Percentiles rank a stretch among this genome's conserved stretches.
These are phyloP conservation scores for Neospora caninum DNA, from an alignment of 169 alveolate species.

Conservation along the genomic window DNA sequence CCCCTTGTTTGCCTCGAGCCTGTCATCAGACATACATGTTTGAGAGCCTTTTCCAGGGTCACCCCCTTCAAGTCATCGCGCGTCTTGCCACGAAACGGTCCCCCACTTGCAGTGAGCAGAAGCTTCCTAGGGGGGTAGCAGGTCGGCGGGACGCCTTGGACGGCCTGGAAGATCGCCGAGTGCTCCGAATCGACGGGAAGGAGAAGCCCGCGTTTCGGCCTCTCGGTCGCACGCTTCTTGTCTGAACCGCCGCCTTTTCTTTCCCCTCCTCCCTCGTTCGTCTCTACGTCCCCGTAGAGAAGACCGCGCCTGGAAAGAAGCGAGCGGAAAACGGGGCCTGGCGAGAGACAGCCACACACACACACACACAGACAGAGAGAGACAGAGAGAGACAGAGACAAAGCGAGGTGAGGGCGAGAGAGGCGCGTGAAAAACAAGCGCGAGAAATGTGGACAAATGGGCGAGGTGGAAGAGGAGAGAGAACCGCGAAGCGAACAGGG, in stretches of 20 bases:
- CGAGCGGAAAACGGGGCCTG: constrained; percentile 41
- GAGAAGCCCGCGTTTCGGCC: constrained; percentile 49
- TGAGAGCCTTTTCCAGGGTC: constrained; percentile 60
- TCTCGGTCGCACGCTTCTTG: background rate
- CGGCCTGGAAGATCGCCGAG: constrained; percentile 86
- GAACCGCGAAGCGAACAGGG: background rate
- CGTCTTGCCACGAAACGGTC: constrained; percentile 66
- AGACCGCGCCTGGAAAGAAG: background rate
- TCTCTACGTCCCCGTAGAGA: background rate
- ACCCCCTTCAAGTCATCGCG: constrained; percentile 48
- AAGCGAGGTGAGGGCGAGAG: too few species aligned
- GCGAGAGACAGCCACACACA: background rate
- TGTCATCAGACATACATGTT: constrained; percentile 36
- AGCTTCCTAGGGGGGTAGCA: constrained; percentile 29
- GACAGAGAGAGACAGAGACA: background rate
- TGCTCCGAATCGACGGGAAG: constrained; percentile 89
- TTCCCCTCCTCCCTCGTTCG: background rate
- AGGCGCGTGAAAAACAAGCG: too few species aligned
- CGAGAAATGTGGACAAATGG: too few species aligned
- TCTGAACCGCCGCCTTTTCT: background rate
- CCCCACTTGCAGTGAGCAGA: constrained; percentile 68
- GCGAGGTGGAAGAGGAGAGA: too few species aligned
- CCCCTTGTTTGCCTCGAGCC: too few species aligned
- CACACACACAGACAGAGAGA: background rate
- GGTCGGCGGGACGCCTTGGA: constrained; percentile 66